Conservation (phyloP, 164 flowering plant species). For the Umbilicus rupestris region DNA sequence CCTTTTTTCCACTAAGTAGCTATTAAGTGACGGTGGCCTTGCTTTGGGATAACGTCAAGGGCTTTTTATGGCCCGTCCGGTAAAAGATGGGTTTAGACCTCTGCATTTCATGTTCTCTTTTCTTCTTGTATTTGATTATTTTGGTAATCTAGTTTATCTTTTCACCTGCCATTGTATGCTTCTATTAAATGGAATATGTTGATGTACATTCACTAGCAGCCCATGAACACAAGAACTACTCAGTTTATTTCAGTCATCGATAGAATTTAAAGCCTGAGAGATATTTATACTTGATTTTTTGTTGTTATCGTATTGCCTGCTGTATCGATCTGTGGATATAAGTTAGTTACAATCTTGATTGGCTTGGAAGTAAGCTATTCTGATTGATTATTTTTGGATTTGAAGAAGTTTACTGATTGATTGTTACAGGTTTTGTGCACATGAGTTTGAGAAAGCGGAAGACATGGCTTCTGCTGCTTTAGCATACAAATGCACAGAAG, state of each 20-base stretch:
- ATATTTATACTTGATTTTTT: neutral
- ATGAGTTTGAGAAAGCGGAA: constrained; percentile 60
- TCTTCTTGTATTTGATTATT: no score
- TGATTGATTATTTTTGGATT: neutral
- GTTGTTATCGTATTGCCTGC: neutral
- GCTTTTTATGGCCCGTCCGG: neutral
- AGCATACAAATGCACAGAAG: constrained; percentile 92
- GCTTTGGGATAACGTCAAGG: neutral
- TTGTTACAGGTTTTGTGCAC: constrained; percentile 63
- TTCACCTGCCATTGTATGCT: no score
- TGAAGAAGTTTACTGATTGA: neutral
- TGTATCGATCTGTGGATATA: neutral
- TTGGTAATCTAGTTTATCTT: no score
- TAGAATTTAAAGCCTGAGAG: neutral
- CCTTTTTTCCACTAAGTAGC: neutral
- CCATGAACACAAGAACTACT: neutral
- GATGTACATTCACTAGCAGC: no score
- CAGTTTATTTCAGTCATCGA: neutral
- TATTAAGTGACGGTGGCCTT: neutral
- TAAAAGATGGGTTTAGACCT: neutral
- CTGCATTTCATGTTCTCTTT: no score
- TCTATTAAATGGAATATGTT: no score
- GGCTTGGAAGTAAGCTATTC: neutral
- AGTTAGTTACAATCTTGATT: neutral
- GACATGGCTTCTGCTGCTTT: constrained; percentile 86